Evolutionary conservation across 176 grass and related monocot genomes (phyloP).

Genomic region (Poa pratensis): DNA sequence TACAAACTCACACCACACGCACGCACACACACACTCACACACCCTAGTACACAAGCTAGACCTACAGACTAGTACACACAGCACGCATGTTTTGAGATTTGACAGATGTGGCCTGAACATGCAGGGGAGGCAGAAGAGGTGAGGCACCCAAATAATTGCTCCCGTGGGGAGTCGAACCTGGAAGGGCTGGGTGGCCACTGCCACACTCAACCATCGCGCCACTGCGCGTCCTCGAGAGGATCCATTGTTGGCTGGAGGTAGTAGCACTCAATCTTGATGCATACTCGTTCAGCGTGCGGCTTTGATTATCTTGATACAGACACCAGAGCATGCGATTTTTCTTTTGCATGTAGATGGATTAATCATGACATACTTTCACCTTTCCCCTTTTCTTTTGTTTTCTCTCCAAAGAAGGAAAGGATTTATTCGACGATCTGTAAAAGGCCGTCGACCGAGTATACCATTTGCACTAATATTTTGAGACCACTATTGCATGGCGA

Average conservation of each 20-base stretch:
- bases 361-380: background rate
- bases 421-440: background rate
- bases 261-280: slow-evolving; percentile 6
- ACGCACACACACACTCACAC: too few relatives aligned
- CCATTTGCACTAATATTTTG: background rate
- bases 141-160: too few relatives aligned
- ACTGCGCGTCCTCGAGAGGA: background rate
- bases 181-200: too few relatives aligned
- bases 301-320: background rate
- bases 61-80: too few relatives aligned
- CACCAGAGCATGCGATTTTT: background rate
- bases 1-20: too few relatives aligned
- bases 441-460: background rate
- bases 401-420: slow-evolving; percentile 21
- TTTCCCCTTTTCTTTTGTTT: background rate
- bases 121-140: too few relatives aligned
- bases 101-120: too few relatives aligned
- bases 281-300: background rate
- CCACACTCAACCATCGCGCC: too few relatives aligned
- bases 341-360: background rate
- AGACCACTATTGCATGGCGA: background rate
- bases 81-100: too few relatives aligned
- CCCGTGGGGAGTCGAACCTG: too few relatives aligned
- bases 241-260: background rate
- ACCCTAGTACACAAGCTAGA: too few relatives aligned